Base-by-base conservation (phyloP, 2,329 filamentous ascomycete species). In the Penicillium digitatum region DNA sequence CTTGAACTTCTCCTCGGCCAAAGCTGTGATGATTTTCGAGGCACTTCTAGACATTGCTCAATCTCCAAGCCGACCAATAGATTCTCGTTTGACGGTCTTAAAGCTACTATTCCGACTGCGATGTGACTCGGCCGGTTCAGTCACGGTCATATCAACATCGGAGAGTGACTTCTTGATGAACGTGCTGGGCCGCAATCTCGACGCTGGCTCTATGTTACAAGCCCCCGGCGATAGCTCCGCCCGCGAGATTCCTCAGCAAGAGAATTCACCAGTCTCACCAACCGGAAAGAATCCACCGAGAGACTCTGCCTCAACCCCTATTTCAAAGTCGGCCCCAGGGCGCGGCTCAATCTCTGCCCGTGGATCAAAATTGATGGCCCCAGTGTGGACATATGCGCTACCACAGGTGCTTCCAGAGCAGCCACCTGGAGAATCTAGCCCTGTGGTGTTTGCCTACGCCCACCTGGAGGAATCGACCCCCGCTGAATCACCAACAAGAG, bases 101-200 rank as follows among this genome's bases (percentile, higher is more conserved):
- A 90, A 89, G 65, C 74, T 93, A 40, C 77, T 96, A 2, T 93
- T 95, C 69, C 85, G 92, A 40, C 76, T 96, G 29, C 84, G 92
- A 55, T 90, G 90, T 22, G 90, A 96, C 72, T 90, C 88, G 69
- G 84, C 87, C 10, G 84, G 92, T 61, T 82, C 86, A 42, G 81
- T 96, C 4, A 90, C 87, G 55, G 77, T 96, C 50, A 85, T 85
- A 8, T 75, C 82, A 32, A 82, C 84, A 29, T 84, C 87, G 1
- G 90, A 95, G 68, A 87, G 85, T 27, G 84, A 87, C 60, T 84
- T 84, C 50, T 77, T 96, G 24, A 89, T 91, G 27, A 81, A 84
- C 16, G 81, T 87, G 7, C 76, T 96, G 10, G 87, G 85, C 62
- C 85, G 90, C 35, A 85, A 81, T 6, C 67, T 78, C 26, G 81